Evolutionary conservation across 192 early-diverging fungal species (phyloP), one percentile per base, ranked within the genome.

Genomic region (Globomyces pollinis-pini): DNA sequence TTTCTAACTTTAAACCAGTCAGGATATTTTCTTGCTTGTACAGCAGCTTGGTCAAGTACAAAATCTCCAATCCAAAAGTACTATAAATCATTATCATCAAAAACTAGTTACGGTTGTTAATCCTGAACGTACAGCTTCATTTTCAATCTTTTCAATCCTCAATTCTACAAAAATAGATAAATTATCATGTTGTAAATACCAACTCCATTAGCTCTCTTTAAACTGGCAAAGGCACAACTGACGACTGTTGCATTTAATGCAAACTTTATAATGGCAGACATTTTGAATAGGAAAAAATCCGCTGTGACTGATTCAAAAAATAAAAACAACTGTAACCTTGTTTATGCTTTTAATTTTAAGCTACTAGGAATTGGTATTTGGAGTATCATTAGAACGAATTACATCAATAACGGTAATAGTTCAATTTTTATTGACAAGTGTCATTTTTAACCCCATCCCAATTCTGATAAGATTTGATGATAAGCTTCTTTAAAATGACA

Each of bases 261-360:
- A 47, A 47, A 47, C 23, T n/a, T n/a, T n/a, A n/a, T n/a, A n/a
- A 83, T 59, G 2, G 75, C 79, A 58, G 81, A 74, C 57, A 83
- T 4, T 20, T 80, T 78, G 18, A 83, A 54, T 47, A n/a, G n/a
- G n/a, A n/a, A n/a, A n/a, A n/a, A n/a, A n/a, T n/a, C n/a, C n/a
- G n/a, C n/a, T n/a, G n/a, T n/a, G n/a, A n/a, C n/a, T n/a, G n/a
- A n/a, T n/a, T n/a, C n/a, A n/a, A n/a, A n/a, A n/a, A n/a, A n/a
- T n/a, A n/a, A n/a, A n/a, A n/a, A n/a, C n/a, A n/a, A n/a, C n/a
- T n/a, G n/a, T n/a, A n/a, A n/a, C n/a, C n/a, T n/a, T n/a, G n/a
- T n/a, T n/a, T n/a, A n/a, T n/a, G n/a, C n/a, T n/a, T n/a, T n/a
- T n/a, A n/a, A n/a, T n/a, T n/a, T n/a, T n/a, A n/a, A n/a, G n/a